A percentile compares a stretch with the other conserved stretches of the same genome.
Conservation (phyloP, 495 filamentous ascomycete genomes). For the Diplogelasinospora grovesii region DNA sequence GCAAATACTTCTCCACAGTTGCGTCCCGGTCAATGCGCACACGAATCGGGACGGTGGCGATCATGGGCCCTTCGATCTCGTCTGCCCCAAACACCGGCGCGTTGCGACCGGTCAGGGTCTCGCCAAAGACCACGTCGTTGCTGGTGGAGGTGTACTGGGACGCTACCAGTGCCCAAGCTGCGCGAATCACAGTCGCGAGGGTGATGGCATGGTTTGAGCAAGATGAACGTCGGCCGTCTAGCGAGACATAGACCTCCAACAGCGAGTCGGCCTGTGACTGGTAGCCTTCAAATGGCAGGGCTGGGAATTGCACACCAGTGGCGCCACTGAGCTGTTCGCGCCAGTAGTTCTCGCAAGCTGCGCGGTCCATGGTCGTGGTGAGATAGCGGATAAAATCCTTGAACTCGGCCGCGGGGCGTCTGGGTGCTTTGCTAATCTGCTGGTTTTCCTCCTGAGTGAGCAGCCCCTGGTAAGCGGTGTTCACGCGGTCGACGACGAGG, state of each 20-base stretch:
- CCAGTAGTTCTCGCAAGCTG: constrained; percentile 34
- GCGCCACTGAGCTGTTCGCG: constrained; percentile 42
- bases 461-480: constrained; percentile 28
- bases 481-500: constrained; percentile 49
- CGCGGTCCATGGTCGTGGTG: constrained; percentile 23
- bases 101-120: constrained; percentile 52
- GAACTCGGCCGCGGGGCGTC: constrained; percentile 41
- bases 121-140: constrained; percentile 48
- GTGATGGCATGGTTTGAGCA: constrained; percentile 32
- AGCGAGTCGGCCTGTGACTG: constrained; percentile 47
- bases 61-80: constrained; percentile 51
- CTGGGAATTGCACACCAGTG: constrained; percentile 50
- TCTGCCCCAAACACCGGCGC: constrained; percentile 44
- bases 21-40: constrained; percentile 30
- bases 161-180: constrained; percentile 54
- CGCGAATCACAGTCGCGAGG: constrained; percentile 53
- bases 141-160: constrained; percentile 44
- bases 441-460: too few relatives aligned
- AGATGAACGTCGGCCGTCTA: constrained; percentile 23
- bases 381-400: constrained; percentile 40
- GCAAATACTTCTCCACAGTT: constrained; percentile 34
- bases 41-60: constrained; percentile 60
- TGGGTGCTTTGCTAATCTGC: too few relatives aligned
- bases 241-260: constrained; percentile 43
- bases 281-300: constrained; percentile 48